A percentile compares a stretch with the other conserved stretches of the same genome.
phyloP scores from a whole-genome alignment of 2,329 filamentous ascomycete genomes.

The Trichophyton simii region DNA sequence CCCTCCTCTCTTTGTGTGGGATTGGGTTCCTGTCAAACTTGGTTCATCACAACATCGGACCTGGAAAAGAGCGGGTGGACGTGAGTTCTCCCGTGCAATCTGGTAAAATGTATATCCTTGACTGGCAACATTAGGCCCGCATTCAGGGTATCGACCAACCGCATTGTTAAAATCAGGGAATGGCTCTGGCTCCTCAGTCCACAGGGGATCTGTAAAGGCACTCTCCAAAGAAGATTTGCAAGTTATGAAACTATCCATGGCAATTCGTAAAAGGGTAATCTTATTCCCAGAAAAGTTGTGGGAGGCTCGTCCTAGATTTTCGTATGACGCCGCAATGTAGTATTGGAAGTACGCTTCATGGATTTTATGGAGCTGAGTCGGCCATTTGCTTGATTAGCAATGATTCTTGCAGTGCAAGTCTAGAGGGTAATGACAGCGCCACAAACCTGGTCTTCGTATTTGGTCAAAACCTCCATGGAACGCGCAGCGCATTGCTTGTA shows the following conservation, averaged over 20 bases:
- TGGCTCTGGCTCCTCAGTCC: neutral
- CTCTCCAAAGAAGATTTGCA: slow-evolving; percentile 15
- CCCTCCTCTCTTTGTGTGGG: neutral
- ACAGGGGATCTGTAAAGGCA: slow-evolving; percentile 1
- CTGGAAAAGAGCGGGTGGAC: neutral
- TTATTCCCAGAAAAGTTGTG: slow-evolving; percentile 37
- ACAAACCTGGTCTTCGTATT: slow-evolving; percentile 19
- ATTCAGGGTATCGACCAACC: neutral
- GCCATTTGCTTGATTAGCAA: slow-evolving; percentile 6
- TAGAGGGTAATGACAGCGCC: neutral
- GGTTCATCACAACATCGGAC: neutral
- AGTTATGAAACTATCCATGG: slow-evolving; percentile 29
- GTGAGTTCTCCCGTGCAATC: neutral
- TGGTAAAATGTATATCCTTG: neutral
- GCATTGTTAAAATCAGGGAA: neutral
- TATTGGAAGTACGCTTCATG: slow-evolving; percentile 33
- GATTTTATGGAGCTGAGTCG: slow-evolving; percentile 23
- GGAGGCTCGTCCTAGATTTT: slow-evolving; percentile 35
- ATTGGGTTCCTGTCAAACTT: neutral
- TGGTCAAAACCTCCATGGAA: slow-evolving; percentile 21
- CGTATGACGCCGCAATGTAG: slow-evolving; percentile 36
- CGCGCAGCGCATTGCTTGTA: slow-evolving; percentile 31
- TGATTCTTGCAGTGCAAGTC: neutral
- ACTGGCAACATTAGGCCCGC: neutral
- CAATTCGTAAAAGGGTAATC: slow-evolving; percentile 28